Percentiles rank a stretch among this genome's conserved stretches.
These are phyloP conservation scores for Backusella morwellensis DNA, from an alignment of 192 early-diverging fungal genomes.

Conservation along the genomic window DNA sequence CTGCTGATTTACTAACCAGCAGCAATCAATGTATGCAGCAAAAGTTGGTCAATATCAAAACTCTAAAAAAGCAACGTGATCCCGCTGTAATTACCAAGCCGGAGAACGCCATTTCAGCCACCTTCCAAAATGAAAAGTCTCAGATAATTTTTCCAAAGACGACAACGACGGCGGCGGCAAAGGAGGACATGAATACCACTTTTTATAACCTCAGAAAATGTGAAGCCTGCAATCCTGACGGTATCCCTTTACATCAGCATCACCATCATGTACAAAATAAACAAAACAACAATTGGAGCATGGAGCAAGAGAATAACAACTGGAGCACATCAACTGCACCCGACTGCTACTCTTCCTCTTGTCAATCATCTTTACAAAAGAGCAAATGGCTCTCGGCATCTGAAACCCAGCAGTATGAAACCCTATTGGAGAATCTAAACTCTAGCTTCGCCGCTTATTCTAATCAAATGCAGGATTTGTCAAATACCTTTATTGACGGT, in stretches of 20 bases:
- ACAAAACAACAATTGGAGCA: conserved; percentile 1
- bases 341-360: not conserved
- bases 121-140: not conserved
- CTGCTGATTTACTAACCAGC: not conserved
- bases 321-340: not conserved
- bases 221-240: not conserved
- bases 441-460: conserved; percentile 1
- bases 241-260: conserved; percentile 1
- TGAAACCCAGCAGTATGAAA: not conserved
- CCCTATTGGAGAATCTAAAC: not conserved
- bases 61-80: conserved; percentile 1
- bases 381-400: not conserved
- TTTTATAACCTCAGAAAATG: conserved; percentile 2
- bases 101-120: not conserved
- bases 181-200: not conserved
- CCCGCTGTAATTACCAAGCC: not conserved
- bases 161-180: no score
- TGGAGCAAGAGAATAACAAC: not conserved
- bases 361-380: not conserved
- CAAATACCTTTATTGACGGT: not conserved
- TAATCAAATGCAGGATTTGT: not conserved
- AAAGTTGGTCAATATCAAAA: not conserved
- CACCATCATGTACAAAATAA: conserved; percentile 1
- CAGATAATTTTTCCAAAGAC: not conserved
- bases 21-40: not conserved